These are phyloP conservation scores for Penicillium manginii DNA, from an alignment of 495 filamentous ascomycete genomes.

Conservation along the genomic window DNA sequence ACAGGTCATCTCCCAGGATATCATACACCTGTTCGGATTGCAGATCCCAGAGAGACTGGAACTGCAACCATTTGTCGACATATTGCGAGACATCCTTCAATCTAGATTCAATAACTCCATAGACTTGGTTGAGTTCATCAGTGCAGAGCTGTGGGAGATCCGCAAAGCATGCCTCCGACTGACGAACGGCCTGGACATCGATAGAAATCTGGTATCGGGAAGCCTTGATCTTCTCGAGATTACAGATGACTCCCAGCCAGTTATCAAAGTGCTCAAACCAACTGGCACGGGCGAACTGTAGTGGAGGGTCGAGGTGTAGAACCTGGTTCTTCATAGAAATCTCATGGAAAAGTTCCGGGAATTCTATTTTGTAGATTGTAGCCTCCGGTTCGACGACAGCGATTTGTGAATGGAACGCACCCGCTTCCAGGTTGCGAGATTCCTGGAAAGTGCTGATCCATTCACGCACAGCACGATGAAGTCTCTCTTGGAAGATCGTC, in stretches of 20 bases:
- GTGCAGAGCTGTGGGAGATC: conserved; percentile 83
- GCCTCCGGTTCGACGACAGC: conserved; percentile 43
- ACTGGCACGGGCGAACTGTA: conserved; percentile 88
- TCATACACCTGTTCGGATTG: conserved; percentile 94
- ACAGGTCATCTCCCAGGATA: conserved; percentile 84
- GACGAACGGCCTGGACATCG: conserved; percentile 60
- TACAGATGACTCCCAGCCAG: conserved; percentile 92
- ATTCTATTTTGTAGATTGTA: conserved; percentile 58
- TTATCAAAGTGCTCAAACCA: conserved; percentile 93
- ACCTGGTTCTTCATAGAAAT: conserved; percentile 96
- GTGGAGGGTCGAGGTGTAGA: conserved; percentile 90
- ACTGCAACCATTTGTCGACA: conserved; percentile 96
- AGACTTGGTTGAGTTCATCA: conserved; percentile 74
- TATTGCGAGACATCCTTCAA: conserved; percentile 76
- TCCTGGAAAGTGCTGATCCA: conserved; percentile 85
- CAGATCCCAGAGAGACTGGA: conserved; percentile 97
- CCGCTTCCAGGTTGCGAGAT: conserved; percentile 47
- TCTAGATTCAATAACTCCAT: conserved; percentile 77
- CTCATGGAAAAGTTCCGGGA: conserved; percentile 73
- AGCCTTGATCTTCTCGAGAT: conserved; percentile 88
- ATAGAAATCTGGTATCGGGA: conserved; percentile 91
- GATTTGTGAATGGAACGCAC: conserved; percentile 34
- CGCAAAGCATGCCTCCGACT: conserved; percentile 75
- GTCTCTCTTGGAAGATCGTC: conserved; percentile 69
- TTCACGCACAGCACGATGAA: conserved; percentile 76